Base-by-base conservation (phyloP, 345 rosid species). In the Alliaria petiolata region DNA sequence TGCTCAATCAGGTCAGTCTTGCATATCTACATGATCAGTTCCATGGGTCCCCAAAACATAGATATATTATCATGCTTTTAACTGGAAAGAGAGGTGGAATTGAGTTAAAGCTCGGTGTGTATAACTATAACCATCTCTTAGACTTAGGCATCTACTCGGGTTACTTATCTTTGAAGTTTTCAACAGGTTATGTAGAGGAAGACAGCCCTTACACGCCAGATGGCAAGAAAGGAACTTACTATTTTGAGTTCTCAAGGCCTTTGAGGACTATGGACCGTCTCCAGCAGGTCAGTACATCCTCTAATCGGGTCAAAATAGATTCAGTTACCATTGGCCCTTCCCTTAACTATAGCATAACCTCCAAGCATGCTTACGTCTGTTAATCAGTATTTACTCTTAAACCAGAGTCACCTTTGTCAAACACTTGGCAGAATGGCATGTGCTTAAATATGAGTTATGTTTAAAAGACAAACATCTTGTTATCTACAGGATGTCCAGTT, bases 201-300 rank as follows among this genome's bases (percentile, higher is more conserved):
- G 98, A 95, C 74, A 91, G 89, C 77, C 99, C 99, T 63, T 95
- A 88, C 77, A 74, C 82, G 61, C 51, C 85, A 8, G 83, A 80
- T 78, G 85, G 86, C 68, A 69, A 86, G 65, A 87, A 87, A 80
- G 98, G 96, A 69, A 83, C 89, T 15, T 91, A 91, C 78, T 81
- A 72, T 73, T 91, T 91, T 69, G 99, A 95, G 72, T 88, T 95
- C 59, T 85, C 97, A 44, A 82, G 99, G 84, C 92, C 99, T 49
- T 83, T 91, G 79, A 85, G 99, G 76, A 91, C 98, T 33, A 87
- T 72, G 86, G 99, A 95, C 78, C 92, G 81, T 49, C 83, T 89
- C 71, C 99, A 87, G 76, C 98, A 95, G 96, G 99, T 93, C 44
- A 72, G 83, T 75, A 52, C 22, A 67, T 44, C 31, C 30, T 77